Evolutionary conservation across 768 basidiomycete genomes (phyloP).

Genomic region (Phlebiopsis gigantea): DNA sequence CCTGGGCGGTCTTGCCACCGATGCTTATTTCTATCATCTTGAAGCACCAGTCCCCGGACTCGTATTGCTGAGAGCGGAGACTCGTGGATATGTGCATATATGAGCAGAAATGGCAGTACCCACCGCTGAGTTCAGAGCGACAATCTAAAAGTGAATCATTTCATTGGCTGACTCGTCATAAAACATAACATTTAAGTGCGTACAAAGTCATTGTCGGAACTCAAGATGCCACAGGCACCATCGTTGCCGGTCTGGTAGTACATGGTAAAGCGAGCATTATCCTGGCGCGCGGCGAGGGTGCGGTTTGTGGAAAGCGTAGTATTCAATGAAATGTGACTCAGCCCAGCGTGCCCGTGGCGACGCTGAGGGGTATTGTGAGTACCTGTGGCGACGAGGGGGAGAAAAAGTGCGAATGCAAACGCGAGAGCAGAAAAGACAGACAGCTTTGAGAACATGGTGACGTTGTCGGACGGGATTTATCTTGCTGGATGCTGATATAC

Average conservation of each 20-base stretch:
- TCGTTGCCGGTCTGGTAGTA: slow-evolving; percentile 1
- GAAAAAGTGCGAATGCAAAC: neutral
- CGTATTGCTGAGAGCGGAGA: slow-evolving; percentile 44
- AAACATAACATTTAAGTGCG: neutral
- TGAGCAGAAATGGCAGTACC: neutral
- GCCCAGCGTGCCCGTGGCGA: neutral
- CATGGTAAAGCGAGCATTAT: slow-evolving; percentile 5
- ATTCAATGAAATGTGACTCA: neutral
- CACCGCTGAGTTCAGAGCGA: slow-evolving; percentile 37
- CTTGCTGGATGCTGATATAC: neutral
- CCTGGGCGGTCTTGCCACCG: slow-evolving; percentile 51
- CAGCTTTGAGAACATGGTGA: neutral
- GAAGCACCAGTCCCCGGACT: slow-evolving; percentile 41
- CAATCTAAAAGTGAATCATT: slow-evolving; percentile 34
- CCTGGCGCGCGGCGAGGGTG: neutral
- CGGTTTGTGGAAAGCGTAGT: neutral
- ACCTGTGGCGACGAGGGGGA: neutral
- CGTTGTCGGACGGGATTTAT: neutral
- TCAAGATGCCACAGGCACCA: slow-evolving; percentile 9
- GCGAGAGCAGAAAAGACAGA: neutral
- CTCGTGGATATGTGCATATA: slow-evolving; percentile 1
- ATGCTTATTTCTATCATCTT: slow-evolving; percentile 55
- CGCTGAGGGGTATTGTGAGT: neutral
- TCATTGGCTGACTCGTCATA: neutral
- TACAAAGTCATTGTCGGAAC: slow-evolving; percentile 6